phyloP scores from a whole-genome alignment of 225 moss, liverwort and hornwort species.

The Pseudoscleropodium purum region DNA sequence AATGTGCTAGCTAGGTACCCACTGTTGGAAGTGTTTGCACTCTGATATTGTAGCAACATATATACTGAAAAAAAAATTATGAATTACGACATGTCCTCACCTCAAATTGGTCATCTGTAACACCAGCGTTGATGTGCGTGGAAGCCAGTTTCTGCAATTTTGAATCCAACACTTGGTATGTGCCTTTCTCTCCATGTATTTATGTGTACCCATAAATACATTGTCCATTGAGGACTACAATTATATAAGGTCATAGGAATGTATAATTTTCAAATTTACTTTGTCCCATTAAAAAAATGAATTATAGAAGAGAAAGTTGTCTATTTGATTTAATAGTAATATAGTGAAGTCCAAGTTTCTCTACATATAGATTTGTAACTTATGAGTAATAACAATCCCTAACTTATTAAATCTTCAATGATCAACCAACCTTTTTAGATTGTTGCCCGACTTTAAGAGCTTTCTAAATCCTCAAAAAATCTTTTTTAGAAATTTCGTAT shows the following conservation, averaged over 20 bases:
- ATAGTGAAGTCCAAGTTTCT: neutral
- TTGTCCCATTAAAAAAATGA: too few relatives aligned
- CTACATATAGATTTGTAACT: neutral
- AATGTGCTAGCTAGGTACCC: too few relatives aligned
- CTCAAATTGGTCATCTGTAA: constrained; percentile 30
- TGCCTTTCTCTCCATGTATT: constrained; percentile 26
- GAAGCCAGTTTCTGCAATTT: constrained; percentile 12
- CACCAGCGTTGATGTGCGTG: constrained; percentile 20
- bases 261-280: too few relatives aligned
- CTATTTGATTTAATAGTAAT: neutral
- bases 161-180: constrained; percentile 5
- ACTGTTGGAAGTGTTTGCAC: neutral
- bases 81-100: neutral
- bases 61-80: neutral
- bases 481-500: neutral
- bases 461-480: neutral
- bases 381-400: neutral
- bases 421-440: neutral
- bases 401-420: neutral
- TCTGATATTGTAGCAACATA: neutral
- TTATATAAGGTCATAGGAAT: neutral
- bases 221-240: neutral
- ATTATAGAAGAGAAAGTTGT: neutral
- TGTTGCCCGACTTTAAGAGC: neutral
- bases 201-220: neutral